Base-by-base conservation (phyloP, 768 basidiomycete genomes). In the Trametes coccinea region DNA sequence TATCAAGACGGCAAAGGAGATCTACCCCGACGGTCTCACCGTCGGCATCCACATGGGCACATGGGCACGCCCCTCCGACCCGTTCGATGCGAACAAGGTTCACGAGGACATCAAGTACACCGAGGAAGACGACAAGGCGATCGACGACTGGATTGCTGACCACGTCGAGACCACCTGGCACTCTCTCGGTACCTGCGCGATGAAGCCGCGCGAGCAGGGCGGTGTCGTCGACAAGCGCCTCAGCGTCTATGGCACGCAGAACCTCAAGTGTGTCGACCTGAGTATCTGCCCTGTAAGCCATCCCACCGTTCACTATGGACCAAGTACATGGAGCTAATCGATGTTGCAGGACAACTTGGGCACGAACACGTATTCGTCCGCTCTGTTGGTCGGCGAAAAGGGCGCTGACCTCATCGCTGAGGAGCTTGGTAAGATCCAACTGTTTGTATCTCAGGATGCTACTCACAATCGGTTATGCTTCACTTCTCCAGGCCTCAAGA, bases 111-210 rank as follows among this genome's bases (percentile, higher is more conserved):
- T 89, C 75, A 78, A 82, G 70, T 90, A 89, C 74, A 80, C 79
- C 48, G 75, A 79, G 65, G 87, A 89, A 52, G 88, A 89, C 72
- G 87, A 89, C 74, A 72, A 83, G 70, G 87, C 86, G 43, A 90
- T 89, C 67, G 88, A 89, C 67, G 81, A 87, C 64, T 88, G 86
- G 87, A 75, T 86, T 62, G 74, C 84, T 55, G 77, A 87, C 71
- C 86, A 88, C 71, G 87, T 89, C 67, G 88, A 88, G 78, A 88
- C 88, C 9, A 89, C 87, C 58, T 89, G 88, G 88, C 88, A 89
- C 78, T 85, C 83, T 71, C 77, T 88, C 53, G 86, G 66, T 37
- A 72, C 71, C 17, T 72, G 71, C 59, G 85, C 85, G 50, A 88
- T 89, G 86, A 88, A 87, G 72, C 85, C 86, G 37, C 76, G 84